Conservation (phyloP, 331 rosid species). For the Pyracantha coccinea region DNA sequence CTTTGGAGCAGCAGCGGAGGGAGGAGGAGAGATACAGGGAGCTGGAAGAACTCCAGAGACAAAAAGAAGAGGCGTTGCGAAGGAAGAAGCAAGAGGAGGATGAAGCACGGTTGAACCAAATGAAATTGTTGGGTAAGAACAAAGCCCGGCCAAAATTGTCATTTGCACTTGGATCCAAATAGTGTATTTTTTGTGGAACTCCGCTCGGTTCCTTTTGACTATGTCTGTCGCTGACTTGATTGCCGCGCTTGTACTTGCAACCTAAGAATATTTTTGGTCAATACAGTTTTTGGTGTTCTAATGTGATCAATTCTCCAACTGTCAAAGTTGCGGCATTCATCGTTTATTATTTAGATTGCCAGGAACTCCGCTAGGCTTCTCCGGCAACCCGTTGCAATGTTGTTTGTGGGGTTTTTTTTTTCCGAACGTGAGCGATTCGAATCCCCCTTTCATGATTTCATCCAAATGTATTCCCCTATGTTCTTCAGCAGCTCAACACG, state of each 20-base stretch:
- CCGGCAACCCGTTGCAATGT: too few relatives aligned
- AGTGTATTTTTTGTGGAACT: constrained; percentile 4
- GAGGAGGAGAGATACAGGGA: constrained; percentile 94
- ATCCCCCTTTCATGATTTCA: too few relatives aligned
- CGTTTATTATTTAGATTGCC: too few relatives aligned
- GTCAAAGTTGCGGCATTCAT: background rate
- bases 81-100: constrained; percentile 88
- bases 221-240: constrained; percentile 8
- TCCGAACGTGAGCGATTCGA: too few relatives aligned
- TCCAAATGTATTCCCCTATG: too few relatives aligned
- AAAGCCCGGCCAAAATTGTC: constrained; percentile 89
- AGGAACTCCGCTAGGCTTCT: too few relatives aligned
- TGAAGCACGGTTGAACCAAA: constrained; percentile 71
- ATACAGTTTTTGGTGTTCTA: background rate
- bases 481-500: too few relatives aligned
- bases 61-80: constrained; percentile 80
- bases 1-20: constrained; percentile 78
- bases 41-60: constrained; percentile 93
- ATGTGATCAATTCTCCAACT: background rate
- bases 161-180: constrained; percentile 84
- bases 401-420: too few relatives aligned
- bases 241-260: constrained; percentile 19
- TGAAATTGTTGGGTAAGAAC: constrained; percentile 87
- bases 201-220: background rate
- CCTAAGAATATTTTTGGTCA: background rate